These are phyloP conservation scores for Hymenoscyphus infarciens DNA, from an alignment of 2,329 filamentous ascomycete species.

Conservation along the genomic window DNA sequence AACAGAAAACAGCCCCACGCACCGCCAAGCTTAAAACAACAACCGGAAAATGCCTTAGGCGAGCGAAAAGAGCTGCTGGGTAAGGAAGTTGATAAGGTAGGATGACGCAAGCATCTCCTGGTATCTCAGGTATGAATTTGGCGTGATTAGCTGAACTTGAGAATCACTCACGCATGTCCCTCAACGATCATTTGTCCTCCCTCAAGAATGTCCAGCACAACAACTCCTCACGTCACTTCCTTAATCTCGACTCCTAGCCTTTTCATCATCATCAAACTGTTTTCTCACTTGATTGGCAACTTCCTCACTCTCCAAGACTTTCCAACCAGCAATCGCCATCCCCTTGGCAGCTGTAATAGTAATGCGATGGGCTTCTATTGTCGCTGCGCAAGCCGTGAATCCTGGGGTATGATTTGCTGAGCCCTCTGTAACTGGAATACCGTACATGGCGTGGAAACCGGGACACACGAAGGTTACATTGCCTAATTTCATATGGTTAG, in stretches of 20 bases:
- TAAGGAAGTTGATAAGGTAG: not conserved
- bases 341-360: conserved; percentile 19
- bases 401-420: conserved; percentile 29
- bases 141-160: too few species aligned
- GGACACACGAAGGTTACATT: conserved; percentile 23
- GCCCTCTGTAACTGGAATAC: conserved; percentile 17
- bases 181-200: too few species aligned
- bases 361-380: conserved; percentile 21
- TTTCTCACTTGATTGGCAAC: not conserved
- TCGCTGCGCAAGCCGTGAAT: conserved; percentile 26
- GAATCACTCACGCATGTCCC: too few species aligned
- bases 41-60: not conserved
- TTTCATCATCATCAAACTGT: not conserved
- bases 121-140: too few species aligned
- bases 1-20: not conserved
- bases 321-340: conserved; percentile 11
- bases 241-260: not conserved
- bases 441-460: conserved; percentile 16
- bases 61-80: not conserved
- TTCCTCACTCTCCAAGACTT: not conserved
- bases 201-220: not conserved
- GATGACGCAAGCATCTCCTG: not conserved
- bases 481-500: conserved; percentile 10
- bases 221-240: not conserved
- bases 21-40: not conserved